A percentile compares a stretch with the other conserved stretches of the same genome.
Evolutionary conservation across 805 yeast species (phyloP).

Genomic region (Cyberlindnera mississippiensis): DNA sequence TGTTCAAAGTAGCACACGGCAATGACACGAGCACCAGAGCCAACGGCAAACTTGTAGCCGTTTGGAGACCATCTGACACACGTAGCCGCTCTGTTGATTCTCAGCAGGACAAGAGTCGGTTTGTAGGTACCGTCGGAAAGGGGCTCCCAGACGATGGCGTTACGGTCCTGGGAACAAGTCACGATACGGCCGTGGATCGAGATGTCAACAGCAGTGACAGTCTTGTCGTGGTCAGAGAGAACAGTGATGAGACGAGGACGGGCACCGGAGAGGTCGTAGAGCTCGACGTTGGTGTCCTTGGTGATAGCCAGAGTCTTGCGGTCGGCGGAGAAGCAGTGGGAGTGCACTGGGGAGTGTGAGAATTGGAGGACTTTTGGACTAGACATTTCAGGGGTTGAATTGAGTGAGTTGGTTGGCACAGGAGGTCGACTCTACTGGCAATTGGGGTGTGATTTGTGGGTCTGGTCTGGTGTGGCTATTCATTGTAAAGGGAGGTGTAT

Average conservation of each 20-base stretch:
- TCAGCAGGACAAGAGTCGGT: constrained; percentile 86
- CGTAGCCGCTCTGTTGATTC: constrained; percentile 95
- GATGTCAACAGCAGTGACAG: constrained; percentile 92
- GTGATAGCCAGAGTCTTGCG: constrained; percentile 70
- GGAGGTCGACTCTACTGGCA: constrained; percentile 28
- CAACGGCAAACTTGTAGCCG: constrained; percentile 96
- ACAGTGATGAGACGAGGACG: constrained; percentile 62
- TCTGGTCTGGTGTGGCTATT: neutral
- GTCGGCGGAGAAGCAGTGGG: constrained; percentile 82
- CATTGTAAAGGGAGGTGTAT: neutral
- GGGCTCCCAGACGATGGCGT: constrained; percentile 95
- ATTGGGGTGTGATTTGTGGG: neutral
- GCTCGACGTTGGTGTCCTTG: constrained; percentile 68
- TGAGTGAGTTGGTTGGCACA: constrained; percentile 1
- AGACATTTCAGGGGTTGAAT: constrained; percentile 11
- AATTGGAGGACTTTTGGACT: constrained; percentile 47
- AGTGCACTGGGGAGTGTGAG: constrained; percentile 83
- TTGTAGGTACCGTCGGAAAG: constrained; percentile 56
- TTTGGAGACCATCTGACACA: constrained; percentile 91
- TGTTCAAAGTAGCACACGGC: constrained; percentile 95
- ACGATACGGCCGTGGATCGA: constrained; percentile 85
- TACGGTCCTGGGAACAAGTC: constrained; percentile 96
- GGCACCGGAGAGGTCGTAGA: constrained; percentile 54
- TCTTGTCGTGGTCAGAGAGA: constrained; percentile 83
- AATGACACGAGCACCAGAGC: constrained; percentile 89